Base-by-base conservation (phyloP, 2,329 filamentous ascomycete genomes). In the Remersonia thermophila region DNA sequence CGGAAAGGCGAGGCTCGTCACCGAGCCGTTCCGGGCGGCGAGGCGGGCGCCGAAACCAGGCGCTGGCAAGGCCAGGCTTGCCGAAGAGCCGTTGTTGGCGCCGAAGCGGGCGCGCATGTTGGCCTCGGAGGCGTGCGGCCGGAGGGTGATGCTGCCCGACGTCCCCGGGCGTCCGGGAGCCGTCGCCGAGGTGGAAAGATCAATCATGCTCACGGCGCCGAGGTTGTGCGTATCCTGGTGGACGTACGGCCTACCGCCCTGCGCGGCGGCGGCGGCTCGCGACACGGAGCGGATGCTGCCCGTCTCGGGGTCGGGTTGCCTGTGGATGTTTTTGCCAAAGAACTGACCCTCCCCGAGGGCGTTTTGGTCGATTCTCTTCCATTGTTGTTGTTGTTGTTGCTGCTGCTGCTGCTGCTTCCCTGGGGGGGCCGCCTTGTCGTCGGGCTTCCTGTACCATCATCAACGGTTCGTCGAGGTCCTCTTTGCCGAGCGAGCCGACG, bases 201-300 rank as follows among this genome's bases (percentile, higher is more conserved):
- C 62, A 33, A 63, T 54, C 59, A 67, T 60, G 51, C 67, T 71
- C 6, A 57, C 54, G 7, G 62, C 54, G 13, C 56, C 54, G 32
- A 61, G 55, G 37, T 52, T 53, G 43, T 57, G 51, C 50, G 62
- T 42, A 48, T 61, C 47, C 42, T 56, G 38, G 29, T 26, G 20
- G 47, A 52, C 51, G 48, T 54, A 55, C 23, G 51, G 48, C 30
- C 48, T 46, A 36, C 37, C 47, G 29, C 37, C 40, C 8, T 18
- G 37, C 18, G 35, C 37, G 5, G 61, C 55, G 3, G 63, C 65
- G 20, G 57, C 60, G 3, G 65, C 61, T 26, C 62, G 63, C 10
- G 55, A 51, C 42, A 47, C 28, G 38, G 54, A 48, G 25, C 39
- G 48, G 15, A 48, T 44, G 40, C 48, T 50, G 20, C 54, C 50